Evolutionary conservation across 2,329 filamentous ascomycete species (phyloP).

Genomic region (Trichothecium roseum): DNA sequence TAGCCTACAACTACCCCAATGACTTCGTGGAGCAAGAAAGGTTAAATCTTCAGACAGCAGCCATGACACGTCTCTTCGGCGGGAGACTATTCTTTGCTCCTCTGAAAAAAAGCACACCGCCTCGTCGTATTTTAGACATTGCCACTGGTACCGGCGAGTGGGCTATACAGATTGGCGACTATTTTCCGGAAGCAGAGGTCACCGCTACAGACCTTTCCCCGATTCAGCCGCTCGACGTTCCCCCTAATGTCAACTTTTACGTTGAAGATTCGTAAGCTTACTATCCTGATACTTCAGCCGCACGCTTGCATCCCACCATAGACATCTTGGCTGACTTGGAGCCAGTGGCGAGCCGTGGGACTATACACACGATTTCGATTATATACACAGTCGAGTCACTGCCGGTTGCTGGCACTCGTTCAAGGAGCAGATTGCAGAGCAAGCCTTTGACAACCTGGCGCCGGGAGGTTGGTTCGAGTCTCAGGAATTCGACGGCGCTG

Average conservation of each 20-base stretch:
- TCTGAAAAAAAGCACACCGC: constrained; percentile 21
- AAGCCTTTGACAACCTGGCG: constrained; percentile 35
- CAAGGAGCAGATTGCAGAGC: constrained; percentile 36
- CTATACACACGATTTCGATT: constrained; percentile 44
- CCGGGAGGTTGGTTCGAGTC: constrained; percentile 47
- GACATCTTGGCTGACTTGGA: background rate
- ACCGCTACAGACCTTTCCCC: constrained; percentile 58
- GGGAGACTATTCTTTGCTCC: constrained; percentile 32
- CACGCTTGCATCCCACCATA: constrained; percentile 1
- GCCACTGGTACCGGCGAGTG: constrained; percentile 42
- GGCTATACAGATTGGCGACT: constrained; percentile 57
- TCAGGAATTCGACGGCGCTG: constrained; percentile 31
- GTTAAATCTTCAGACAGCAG: constrained; percentile 26
- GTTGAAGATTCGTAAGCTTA: constrained; percentile 49
- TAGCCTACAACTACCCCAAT: constrained; percentile 37
- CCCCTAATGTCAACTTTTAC: constrained; percentile 64
- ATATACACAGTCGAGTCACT: constrained; percentile 41
- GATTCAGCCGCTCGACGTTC: constrained; percentile 55
- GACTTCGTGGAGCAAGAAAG: constrained; percentile 30
- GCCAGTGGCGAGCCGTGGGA: constrained; percentile 38
- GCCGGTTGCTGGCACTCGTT: constrained; percentile 39
- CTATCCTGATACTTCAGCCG: background rate
- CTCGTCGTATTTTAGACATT: constrained; percentile 22
- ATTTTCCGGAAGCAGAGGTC: constrained; percentile 47
- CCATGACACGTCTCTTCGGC: constrained; percentile 25